Base-by-base conservation (phyloP, 73 alveolate genomes). In the Uronychia binucleata region DNA sequence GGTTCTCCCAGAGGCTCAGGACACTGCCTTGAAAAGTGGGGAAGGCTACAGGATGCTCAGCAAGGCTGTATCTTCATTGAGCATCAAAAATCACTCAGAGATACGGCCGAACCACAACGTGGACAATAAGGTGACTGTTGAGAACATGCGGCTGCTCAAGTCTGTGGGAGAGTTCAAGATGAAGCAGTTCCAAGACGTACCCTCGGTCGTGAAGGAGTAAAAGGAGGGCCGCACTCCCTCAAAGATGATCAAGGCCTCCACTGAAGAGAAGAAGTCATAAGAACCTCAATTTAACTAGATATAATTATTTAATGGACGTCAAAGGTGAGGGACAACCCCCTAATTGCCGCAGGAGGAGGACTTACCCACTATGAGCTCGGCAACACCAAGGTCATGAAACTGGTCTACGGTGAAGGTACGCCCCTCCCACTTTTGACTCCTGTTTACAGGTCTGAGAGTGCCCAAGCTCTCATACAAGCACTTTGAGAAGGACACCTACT, bases 401-500 rank as follows among this genome's bases (percentile, higher is more conserved):
- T 88, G 28, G 94, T 83, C 31, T 88, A 88, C 78, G 94, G 94
- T 27, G 94, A 88, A 88, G 94, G 67, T 46, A 46, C 5, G 67
- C 19, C 19, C 5, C 67, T 11, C 67, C 67, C 19, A 46, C n/a
- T 5, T 46, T 46, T 46, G 19, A 46, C 5, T 5, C n/a, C n/a
- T n/a, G 67, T 19, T 11, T 46, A 19, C 19, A 46, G 67, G 94
- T 81, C 90, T 88, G 80, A 76, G 94, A 57, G 94, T 88, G 59
- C 94, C 94, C 74, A 88, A 88, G 88, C 59, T 60, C 83, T 79
- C 83, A 26, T 59, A 83, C 86, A 88, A 86, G 77, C 80, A 83
- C 88, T 88, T 89, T 89, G 94, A 88, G 85, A 76, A 91, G 58
- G 94, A 88, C 57, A 30, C 28, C 84, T 83, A 88, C 77, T 88